Base-by-base conservation (phyloP, 441 rosid genomes). In the Capsella rubella region DNA sequence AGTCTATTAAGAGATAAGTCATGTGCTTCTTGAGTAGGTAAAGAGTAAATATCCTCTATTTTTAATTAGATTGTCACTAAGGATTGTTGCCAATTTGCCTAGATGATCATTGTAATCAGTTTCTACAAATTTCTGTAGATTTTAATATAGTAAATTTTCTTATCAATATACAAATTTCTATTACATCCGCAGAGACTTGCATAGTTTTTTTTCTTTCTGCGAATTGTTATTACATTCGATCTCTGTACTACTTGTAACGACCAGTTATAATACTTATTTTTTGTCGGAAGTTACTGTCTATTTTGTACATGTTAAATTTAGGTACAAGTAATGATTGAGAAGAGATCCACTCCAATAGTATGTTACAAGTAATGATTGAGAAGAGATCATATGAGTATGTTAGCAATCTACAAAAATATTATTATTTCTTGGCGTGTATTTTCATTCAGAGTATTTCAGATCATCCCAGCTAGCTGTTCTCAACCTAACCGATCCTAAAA, bases 101-200 rank as follows among this genome's bases (percentile, higher is more conserved):
- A 49, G 39, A 51, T 66, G 12, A 21, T 56, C 25, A 43, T 34
- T 69, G 57, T 69, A 49, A 25, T 49, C 39, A 37, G 25, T 70
- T 59, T 47, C 56, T 25, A 47, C 49, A 45, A 4, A 46, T 46
- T 21, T 43, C 25, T 56, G 47, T 35, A 11, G n/a, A n/a, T 11
- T 28, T 27, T 42, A 14, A 61, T 42, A 39, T 53, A 15, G 52
- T 52, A 10, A 66, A 5, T 3, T 39, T 53, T 51, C 6, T 50
- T 10, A 27, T 49, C 37, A 35, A 35, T 21, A 21, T 21, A 21
- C 25, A 21, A 21, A 21, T 21, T 21, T 21, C 25, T 21, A 1
- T 21, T 21, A 21, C 25, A 21, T 21, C 1, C 25, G 25, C 25
- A 21, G 25, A 21, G 25, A 21, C 25, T 21, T 35, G 18, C 18